Conservation (phyloP, 768 basidiomycete species). For the Suillus americanus region DNA sequence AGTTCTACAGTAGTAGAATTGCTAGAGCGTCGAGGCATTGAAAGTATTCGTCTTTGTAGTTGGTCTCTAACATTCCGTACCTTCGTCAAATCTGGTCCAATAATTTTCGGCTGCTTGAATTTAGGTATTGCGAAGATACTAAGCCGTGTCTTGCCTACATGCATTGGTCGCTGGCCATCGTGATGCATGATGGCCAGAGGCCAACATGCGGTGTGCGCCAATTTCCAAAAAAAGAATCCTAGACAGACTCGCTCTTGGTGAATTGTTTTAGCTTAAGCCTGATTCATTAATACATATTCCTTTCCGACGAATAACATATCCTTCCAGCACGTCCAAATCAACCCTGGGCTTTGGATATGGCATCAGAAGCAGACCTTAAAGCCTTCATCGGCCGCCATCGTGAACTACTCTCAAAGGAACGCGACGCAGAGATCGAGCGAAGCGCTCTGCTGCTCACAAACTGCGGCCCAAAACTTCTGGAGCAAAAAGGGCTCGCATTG, state of each 20-base stretch:
- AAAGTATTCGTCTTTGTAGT: too few species aligned
- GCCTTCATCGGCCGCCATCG: conserved; percentile 71
- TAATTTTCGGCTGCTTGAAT: not conserved
- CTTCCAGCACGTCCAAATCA: not conserved
- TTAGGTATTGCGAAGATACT: too few species aligned
- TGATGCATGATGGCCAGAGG: too few species aligned
- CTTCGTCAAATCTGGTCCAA: not conserved
- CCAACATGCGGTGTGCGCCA: too few species aligned
- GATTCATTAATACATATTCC: not conserved
- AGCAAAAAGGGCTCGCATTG: conserved; percentile 82
- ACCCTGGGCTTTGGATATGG: conserved; percentile 2
- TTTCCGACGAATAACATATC: too few species aligned
- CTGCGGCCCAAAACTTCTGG: conserved; percentile 81
- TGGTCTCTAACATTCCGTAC: too few species aligned
- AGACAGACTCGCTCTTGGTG: too few species aligned
- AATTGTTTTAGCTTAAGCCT: not conserved
- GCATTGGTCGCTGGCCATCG: too few species aligned
- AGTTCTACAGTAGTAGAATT: too few species aligned
- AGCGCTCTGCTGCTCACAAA: conserved; percentile 78
- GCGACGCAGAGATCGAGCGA: conserved; percentile 81
- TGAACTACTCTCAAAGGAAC: conserved; percentile 66
- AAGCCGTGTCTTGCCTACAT: too few species aligned
- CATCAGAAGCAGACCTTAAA: conserved; percentile 35
- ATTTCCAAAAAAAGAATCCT: too few species aligned
- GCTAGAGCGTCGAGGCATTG: too few species aligned